Conservation (phyloP, 306 rosid species). For the Sechiopsis laciniata region DNA sequence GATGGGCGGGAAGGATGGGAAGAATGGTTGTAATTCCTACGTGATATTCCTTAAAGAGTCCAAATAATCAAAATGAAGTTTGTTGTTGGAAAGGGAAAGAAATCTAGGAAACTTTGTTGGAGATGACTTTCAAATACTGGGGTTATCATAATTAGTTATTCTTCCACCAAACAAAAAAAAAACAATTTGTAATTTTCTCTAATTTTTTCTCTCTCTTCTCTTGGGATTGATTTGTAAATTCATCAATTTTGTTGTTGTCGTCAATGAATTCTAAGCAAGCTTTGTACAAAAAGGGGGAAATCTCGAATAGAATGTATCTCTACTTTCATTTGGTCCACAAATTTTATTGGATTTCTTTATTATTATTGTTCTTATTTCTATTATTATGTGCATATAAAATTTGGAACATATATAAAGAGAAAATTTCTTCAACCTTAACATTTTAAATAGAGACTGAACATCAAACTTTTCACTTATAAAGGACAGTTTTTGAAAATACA, state of each 20-base stretch:
- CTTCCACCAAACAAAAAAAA: not conserved
- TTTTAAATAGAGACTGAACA: too few species aligned
- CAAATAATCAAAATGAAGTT: slow-evolving; percentile 15
- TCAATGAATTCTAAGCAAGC: slow-evolving; percentile 15
- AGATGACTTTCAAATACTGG: not conserved
- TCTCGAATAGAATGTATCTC: slow-evolving; percentile 9
- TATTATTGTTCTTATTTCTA: not conserved
- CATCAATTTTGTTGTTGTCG: slow-evolving; percentile 33
- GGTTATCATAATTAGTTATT: slow-evolving; percentile 2
- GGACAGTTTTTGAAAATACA: too few species aligned
- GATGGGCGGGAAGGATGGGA: slow-evolving; percentile 14
- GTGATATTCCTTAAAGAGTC: slow-evolving; percentile 37
- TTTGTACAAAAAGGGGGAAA: slow-evolving; percentile 3
- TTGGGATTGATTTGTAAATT: slow-evolving; percentile 42
- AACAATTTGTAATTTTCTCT: not conserved
- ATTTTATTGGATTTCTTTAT: not conserved
- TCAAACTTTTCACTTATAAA: too few species aligned
- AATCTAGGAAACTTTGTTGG: not conserved
- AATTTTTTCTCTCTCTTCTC: slow-evolving; percentile 26
- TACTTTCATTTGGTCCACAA: not conserved
- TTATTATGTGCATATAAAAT: too few species aligned
- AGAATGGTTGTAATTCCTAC: slow-evolving; percentile 28
- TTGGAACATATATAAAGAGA: too few species aligned
- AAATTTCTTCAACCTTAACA: too few species aligned
- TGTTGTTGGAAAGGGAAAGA: slow-evolving; percentile 13